Base-by-base conservation (phyloP, 495 filamentous ascomycete species). In the Geoglossum glabrum region DNA sequence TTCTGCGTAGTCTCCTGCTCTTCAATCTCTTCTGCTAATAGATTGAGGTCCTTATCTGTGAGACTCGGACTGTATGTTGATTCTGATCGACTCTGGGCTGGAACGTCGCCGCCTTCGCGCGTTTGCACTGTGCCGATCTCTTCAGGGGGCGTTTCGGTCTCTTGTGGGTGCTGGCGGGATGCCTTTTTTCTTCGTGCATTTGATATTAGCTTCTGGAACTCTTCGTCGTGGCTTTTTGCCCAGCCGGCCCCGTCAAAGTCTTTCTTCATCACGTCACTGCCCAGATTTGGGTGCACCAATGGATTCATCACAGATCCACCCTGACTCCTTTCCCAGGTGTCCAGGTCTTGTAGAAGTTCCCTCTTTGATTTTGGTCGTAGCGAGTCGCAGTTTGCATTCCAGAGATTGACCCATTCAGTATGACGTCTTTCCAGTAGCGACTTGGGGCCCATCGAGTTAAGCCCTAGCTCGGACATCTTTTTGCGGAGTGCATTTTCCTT, bases 381-480 rank as follows among this genome's bases (percentile, higher is more conserved):
- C 1, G 87, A 83, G 67, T 99, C 92, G 68, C 87, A 90, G 62
- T 97, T 97, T 15, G 93, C 87, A 66, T 99, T 99, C 83, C 87
- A 96, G 27, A 97, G 66, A 46, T 90, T 96, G 62, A 90, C 74
- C 89, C 89, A 99, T 70, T 99, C 92, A 0, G 77, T 85, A 62
- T 97, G 89, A 58, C 92, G 77, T 62, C 75, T 77, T 64, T 92
- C 82, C 27, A 97, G 68, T 8, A 86, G 71, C 43, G 73, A 71
- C 43, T 78, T 77, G 0, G 78, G 64, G 2, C 92, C 92, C 61
- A 65, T 70, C 6, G 77, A 73, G 0, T 87, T 83, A 54, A 99
- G 79, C n/a, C 90, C 90, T 1, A 92, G 73, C 2, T 95, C 88
- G 43, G 69, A 63, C 7, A 97, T 70, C 68, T 95, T 96, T 62